These are phyloP conservation scores for Pyrus betulifolia DNA, from an alignment of 306 rosid species.

Conservation along the genomic window DNA sequence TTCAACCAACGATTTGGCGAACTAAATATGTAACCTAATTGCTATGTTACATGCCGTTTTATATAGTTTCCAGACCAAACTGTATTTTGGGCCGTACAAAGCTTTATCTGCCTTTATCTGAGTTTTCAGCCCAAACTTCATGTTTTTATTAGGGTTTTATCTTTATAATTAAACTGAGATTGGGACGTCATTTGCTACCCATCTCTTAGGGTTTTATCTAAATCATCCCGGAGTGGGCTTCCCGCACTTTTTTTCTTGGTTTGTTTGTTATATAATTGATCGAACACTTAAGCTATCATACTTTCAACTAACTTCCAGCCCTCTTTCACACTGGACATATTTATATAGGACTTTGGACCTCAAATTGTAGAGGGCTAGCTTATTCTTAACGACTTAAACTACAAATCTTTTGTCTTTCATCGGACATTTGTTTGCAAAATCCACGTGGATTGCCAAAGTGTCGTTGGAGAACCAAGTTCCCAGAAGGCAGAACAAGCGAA, in stretches of 20 bases:
- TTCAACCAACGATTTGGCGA: not conserved
- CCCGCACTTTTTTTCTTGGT: too few species aligned
- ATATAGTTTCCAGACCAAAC: not conserved
- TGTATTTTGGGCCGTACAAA: not conserved
- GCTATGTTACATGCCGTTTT: not conserved
- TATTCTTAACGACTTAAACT: not conserved
- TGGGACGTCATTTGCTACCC: too few species aligned
- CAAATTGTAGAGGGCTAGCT: too few species aligned
- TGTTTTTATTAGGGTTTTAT: not conserved
- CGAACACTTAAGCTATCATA: too few species aligned
- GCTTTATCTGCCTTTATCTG: not conserved
- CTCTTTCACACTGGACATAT: too few species aligned
- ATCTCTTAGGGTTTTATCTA: not conserved
- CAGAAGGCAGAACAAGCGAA: not conserved
- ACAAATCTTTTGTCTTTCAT: not conserved
- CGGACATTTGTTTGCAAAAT: not conserved
- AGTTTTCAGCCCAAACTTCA: not conserved
- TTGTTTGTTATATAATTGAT: too few species aligned
- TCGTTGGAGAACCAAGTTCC: not conserved
- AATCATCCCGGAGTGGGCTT: too few species aligned
- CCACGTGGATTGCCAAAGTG: not conserved
- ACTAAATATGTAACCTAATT: not conserved
- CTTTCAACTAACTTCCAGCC: too few species aligned
- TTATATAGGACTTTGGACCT: too few species aligned
- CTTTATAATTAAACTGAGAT: too few species aligned